A percentile compares a stretch with the other conserved stretches of the same genome.
phyloP scores from a whole-genome alignment of 2,329 filamentous ascomycete species.

The Rutstroemia sydowiana region DNA sequence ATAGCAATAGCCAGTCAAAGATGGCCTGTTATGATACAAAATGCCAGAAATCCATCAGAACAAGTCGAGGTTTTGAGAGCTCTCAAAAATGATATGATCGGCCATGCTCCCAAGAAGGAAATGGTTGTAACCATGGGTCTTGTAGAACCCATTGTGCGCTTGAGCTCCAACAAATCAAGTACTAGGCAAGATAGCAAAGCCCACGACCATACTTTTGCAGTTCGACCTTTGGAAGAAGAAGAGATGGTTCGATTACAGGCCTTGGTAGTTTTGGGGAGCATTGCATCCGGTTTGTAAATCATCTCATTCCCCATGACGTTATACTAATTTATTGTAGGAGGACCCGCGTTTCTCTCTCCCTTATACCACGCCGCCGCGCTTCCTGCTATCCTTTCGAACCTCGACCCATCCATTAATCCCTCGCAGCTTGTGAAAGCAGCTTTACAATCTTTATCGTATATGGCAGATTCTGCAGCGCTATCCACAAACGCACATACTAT shows the following conservation, averaged over 20 bases:
- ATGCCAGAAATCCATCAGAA: constrained; percentile 43
- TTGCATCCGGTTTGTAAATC: constrained; percentile 64
- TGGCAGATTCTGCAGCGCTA: constrained; percentile 57
- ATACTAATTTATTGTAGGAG: constrained; percentile 46
- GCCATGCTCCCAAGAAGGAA: constrained; percentile 82
- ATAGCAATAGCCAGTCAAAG: constrained; percentile 6
- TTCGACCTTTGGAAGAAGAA: constrained; percentile 45
- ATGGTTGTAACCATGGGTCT: constrained; percentile 65
- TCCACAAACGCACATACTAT: constrained; percentile 43
- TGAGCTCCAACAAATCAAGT: constrained; percentile 37
- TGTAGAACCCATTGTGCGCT: constrained; percentile 51
- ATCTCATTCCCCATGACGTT: not conserved
- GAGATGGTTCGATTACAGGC: constrained; percentile 68
- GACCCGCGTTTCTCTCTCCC: constrained; percentile 69
- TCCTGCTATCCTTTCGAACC: constrained; percentile 60
- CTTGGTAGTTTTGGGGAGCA: constrained; percentile 75
- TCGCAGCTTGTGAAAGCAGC: constrained; percentile 64
- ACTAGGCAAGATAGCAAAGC: constrained; percentile 39
- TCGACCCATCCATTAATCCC: constrained; percentile 59
- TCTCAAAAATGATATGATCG: constrained; percentile 85
- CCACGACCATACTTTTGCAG: constrained; percentile 38
- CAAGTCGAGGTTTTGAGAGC: constrained; percentile 56
- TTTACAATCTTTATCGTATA: constrained; percentile 64
- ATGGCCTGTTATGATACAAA: constrained; percentile 50
- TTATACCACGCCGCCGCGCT: constrained; percentile 62